phyloP scores from a whole-genome alignment of 805 yeast genomes.

The Cyberlindnera galapagoensis region DNA sequence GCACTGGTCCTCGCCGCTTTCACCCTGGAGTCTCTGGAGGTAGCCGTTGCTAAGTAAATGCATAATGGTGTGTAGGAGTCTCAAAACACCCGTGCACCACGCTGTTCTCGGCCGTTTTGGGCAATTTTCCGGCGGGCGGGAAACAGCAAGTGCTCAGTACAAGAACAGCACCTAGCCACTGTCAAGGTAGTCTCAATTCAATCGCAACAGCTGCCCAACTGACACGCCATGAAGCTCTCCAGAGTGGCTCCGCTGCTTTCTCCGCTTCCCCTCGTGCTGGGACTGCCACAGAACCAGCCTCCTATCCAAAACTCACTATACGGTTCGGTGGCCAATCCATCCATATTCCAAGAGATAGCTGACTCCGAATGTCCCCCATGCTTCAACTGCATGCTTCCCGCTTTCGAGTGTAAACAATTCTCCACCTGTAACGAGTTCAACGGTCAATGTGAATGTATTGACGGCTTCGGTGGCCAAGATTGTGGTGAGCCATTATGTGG shows the following conservation, averaged over 20 bases:
- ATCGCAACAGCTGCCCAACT: no score
- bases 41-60: no score
- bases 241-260: no score
- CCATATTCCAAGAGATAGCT: background rate
- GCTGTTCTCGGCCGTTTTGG: no score
- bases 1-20: slow-evolving; percentile 35
- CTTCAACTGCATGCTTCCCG: slow-evolving; percentile 90
- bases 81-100: slow-evolving; percentile 6
- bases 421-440: slow-evolving; percentile 82
- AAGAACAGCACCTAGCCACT: no score
- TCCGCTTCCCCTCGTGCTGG: no score
- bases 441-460: slow-evolving; percentile 88
- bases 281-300: no score
- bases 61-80: background rate
- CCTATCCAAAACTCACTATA: no score
- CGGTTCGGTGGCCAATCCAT: slow-evolving; percentile 3
- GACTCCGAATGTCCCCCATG: slow-evolving; percentile 71
- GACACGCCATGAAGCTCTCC: no score
- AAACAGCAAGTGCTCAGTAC: no score
- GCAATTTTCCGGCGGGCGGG: no score
- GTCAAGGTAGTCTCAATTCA: no score
- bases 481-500: slow-evolving; percentile 90
- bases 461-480: slow-evolving; percentile 91
- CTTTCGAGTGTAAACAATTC: slow-evolving; percentile 84
- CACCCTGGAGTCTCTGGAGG: slow-evolving; percentile 26